Conservation (phyloP, 2,329 filamentous ascomycete species). For the Penicillium sp. region DNA sequence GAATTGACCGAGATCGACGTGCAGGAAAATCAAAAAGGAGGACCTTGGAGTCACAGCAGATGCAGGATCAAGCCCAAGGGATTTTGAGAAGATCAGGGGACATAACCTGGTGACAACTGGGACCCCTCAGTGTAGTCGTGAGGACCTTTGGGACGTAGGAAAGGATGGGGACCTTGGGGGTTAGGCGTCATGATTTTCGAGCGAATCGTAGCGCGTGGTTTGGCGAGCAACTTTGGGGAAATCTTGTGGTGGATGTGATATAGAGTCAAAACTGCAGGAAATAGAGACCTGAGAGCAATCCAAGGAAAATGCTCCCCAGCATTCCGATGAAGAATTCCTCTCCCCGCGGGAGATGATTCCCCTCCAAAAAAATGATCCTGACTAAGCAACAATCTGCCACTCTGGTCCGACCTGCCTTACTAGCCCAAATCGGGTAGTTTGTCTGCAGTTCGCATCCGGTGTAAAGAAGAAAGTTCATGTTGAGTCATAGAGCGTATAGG, state of each 20-base stretch:
- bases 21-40: slow-evolving; percentile 12
- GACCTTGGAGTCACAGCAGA: slow-evolving; percentile 13
- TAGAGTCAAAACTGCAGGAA: background rate
- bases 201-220: slow-evolving; percentile 13
- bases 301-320: background rate
- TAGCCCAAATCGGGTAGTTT: background rate
- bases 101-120: background rate
- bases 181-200: slow-evolving; percentile 19
- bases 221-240: slow-evolving; percentile 3
- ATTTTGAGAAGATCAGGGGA: slow-evolving; percentile 5
- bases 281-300: background rate
- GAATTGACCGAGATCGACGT: slow-evolving; percentile 16
- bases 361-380: background rate
- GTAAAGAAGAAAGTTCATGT: background rate
- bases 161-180: slow-evolving; percentile 34
- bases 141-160: slow-evolving; percentile 15
- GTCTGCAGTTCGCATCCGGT: no score
- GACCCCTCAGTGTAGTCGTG: slow-evolving; percentile 6
- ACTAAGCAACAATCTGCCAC: slow-evolving; percentile 8
- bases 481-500: background rate
- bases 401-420: background rate
- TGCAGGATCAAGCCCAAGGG: background rate
- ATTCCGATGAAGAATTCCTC: slow-evolving; percentile 7
- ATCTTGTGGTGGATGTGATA: background rate
- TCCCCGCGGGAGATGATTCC: background rate